Evolutionary conservation across 2,329 filamentous ascomycete genomes (phyloP), one percentile per base, ranked within the genome.

Genomic region (Ilyonectria robusta): DNA sequence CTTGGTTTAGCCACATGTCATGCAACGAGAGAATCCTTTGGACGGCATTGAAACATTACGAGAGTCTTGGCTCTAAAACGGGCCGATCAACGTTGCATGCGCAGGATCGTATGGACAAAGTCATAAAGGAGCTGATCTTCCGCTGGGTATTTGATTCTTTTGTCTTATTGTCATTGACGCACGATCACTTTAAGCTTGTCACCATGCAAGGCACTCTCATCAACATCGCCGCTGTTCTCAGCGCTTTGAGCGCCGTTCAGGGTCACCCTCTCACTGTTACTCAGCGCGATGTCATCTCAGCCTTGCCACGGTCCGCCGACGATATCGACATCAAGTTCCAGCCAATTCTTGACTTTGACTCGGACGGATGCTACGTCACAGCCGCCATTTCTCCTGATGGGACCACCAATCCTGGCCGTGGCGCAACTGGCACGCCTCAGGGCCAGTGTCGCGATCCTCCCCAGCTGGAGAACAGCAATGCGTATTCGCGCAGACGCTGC

Each of bases 351-450:
- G 80, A 81, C 74, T 81, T 79, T 62, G 80, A 82, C 73, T 76
- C 67, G 2, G 79, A 82, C 62, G 75, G 80, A 21, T 82, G 80
- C 74, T 83, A 84, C 74, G 82, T 84, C 70, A 81, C 82, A 1
- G 81, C 84, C 9, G 83, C 83, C 35, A 80, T 85, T 56, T 76
- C 76, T 68, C 71, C 70, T 1, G 67, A 77, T 8, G 81, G 83
- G 46, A 75, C 74, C 29, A 77, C 60, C 29, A 74, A 73, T 46
- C 68, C 66, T 0, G 74, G 74, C 23, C 65, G 67, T 19, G 68
- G 51, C 6, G 67, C 70, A 7, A 74, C 69, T 1, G 67, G 66
- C 33, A 72, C 67, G 6, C 65, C 66, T 2, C 53, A 72, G 35
- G 68, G 62, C 33, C 58, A 70, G 11, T 78, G 75, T 62, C 76